Conservation (phyloP, 139 green algal genomes). For the Micractinium conductrix region DNA sequence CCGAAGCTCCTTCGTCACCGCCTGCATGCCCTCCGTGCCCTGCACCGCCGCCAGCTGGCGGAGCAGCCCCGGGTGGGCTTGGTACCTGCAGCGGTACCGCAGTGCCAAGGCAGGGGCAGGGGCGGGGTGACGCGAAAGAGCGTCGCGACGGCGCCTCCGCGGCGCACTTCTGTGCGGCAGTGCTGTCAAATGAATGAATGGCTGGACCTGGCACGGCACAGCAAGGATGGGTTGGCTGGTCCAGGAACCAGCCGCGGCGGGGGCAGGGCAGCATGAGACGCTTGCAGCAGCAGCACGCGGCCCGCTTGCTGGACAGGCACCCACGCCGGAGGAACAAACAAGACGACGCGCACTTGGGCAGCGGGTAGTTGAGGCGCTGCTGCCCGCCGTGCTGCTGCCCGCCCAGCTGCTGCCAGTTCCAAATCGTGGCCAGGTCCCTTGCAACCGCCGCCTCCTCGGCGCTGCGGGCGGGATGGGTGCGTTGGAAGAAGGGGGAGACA, state of each 20-base stretch:
- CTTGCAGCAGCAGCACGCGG: neutral
- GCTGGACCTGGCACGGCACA: too few relatives aligned
- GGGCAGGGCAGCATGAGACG: neutral
- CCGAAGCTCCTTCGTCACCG: slow-evolving; percentile 11
- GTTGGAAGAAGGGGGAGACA: neutral
- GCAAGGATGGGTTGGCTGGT: neutral
- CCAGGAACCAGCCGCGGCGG: neutral
- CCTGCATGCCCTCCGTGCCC: slow-evolving; percentile 14
- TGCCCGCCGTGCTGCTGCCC: neutral
- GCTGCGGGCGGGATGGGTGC: neutral
- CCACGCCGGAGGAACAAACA: too few relatives aligned
- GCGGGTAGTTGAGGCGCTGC: slow-evolving; percentile 13
- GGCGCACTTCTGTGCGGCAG: neutral
- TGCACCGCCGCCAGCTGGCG: neutral
- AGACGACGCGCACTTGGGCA: neutral
- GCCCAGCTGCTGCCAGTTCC: slow-evolving; percentile 9
- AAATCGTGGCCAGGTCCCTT: neutral
- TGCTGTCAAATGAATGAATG: neutral
- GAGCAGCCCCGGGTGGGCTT: neutral
- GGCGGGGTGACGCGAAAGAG: neutral
- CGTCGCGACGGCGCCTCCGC: too few relatives aligned
- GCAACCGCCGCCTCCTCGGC: slow-evolving; percentile 19
- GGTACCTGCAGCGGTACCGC: neutral
- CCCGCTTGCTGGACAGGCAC: too few relatives aligned
- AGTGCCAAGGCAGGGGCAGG: neutral